Evolutionary conservation across 768 basidiomycete species (phyloP).

Genomic region (Pleurotus citrinopileatus): DNA sequence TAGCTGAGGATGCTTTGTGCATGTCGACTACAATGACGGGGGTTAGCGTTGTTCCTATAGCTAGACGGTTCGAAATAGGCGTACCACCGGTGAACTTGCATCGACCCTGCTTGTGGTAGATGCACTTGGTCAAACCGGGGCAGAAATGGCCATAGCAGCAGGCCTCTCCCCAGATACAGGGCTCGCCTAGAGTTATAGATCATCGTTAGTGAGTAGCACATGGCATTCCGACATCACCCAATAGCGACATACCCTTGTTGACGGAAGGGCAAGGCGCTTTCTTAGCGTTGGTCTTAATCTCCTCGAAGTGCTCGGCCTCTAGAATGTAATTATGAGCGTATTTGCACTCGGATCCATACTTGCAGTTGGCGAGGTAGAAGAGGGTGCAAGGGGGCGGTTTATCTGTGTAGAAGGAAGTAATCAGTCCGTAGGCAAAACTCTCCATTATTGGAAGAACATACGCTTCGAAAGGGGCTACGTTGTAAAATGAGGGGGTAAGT

Average conservation of each 20-base stretch:
- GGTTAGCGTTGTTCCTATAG: not conserved
- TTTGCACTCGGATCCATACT: constrained; percentile 54
- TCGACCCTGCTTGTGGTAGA: constrained; percentile 48
- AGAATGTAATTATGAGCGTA: constrained; percentile 63
- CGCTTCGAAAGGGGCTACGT: constrained; percentile 60
- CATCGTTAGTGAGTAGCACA: too few relatives aligned
- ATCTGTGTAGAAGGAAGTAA: constrained; percentile 33
- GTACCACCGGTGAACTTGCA: constrained; percentile 65
- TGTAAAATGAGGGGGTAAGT: constrained; percentile 17
- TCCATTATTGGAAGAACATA: constrained; percentile 34
- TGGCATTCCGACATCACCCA: too few relatives aligned
- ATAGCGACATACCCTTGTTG: constrained; percentile 45
- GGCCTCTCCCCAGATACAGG: constrained; percentile 56
- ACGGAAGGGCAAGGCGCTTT: constrained; percentile 59
- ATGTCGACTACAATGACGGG: constrained; percentile 32
- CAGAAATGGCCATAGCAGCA: constrained; percentile 58
- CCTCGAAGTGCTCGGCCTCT: constrained; percentile 47
- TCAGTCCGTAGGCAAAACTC: too few relatives aligned
- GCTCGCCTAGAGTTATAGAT: constrained; percentile 36
- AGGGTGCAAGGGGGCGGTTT: constrained; percentile 66
- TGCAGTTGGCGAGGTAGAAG: constrained; percentile 62
- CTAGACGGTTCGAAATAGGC: constrained; percentile 16
- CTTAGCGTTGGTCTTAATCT: constrained; percentile 55
- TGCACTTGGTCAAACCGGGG: constrained; percentile 39
- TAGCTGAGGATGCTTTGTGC: constrained; percentile 25